phyloP scores from a whole-genome alignment of 225 moss, liverwort and hornwort genomes.

The Thuidium tamariscinum region DNA sequence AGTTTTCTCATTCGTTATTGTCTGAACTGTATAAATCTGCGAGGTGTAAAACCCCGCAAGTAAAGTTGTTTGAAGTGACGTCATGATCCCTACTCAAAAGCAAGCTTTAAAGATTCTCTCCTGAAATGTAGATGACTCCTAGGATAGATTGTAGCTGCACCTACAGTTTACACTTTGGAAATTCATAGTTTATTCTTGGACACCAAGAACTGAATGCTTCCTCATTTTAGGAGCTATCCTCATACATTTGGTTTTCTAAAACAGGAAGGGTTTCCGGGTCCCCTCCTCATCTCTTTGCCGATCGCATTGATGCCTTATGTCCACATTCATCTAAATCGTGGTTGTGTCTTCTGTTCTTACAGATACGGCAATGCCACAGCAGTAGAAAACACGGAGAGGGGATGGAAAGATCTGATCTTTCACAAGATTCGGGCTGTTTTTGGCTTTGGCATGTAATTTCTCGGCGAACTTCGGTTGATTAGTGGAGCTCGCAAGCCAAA shows the following conservation, averaged over 20 bases:
- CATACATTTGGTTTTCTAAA: background rate
- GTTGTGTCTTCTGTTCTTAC: background rate
- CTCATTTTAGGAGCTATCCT: background rate
- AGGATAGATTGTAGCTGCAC: background rate
- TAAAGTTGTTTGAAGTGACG: background rate
- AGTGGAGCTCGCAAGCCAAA: background rate
- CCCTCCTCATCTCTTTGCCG: background rate
- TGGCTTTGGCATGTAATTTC: constrained; percentile 69
- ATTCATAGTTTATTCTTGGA: background rate
- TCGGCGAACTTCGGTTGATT: background rate
- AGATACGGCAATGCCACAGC: constrained; percentile 94
- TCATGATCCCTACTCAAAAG: no score
- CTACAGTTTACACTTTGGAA: background rate
- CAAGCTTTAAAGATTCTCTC: background rate
- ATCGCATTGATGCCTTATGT: background rate
- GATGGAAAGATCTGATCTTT: constrained; percentile 96
- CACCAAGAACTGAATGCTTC: no score
- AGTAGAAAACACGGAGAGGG: constrained; percentile 86
- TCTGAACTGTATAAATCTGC: background rate
- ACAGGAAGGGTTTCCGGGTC: background rate
- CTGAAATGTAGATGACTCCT: background rate
- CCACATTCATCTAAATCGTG: background rate
- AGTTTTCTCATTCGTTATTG: background rate
- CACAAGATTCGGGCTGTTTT: constrained; percentile 97
- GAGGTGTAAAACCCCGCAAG: background rate